These are phyloP conservation scores for Kwoniella dejecticola DNA, from an alignment of 768 basidiomycete genomes.

Conservation along the genomic window DNA sequence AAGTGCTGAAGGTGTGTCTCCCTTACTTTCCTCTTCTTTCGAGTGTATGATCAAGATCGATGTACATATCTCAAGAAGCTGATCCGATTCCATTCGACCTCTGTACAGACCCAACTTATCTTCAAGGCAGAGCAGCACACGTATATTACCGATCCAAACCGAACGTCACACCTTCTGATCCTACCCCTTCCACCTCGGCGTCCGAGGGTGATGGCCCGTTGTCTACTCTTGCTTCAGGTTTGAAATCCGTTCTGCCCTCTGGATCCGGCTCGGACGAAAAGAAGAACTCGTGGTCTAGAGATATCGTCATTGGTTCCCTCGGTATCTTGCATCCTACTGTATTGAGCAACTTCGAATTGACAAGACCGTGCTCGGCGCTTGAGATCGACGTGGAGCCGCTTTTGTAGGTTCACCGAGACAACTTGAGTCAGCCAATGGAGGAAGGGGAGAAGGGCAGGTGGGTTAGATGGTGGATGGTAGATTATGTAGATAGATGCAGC, in stretches of 20 bases:
- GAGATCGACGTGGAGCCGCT: conserved; percentile 97
- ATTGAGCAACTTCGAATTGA: conserved; percentile 88
- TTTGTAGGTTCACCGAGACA: conserved; percentile 62
- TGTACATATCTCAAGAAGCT: neutral
- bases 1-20: conserved; percentile 71
- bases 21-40: neutral
- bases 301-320: conserved; percentile 79
- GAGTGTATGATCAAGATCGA: too few relatives aligned
- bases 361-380: conserved; percentile 88
- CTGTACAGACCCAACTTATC: conserved; percentile 79
- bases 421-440: too few relatives aligned
- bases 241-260: conserved; percentile 59
- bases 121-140: conserved; percentile 90
- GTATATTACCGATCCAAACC: conserved; percentile 74
- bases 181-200: conserved; percentile 34
- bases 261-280: conserved; percentile 31
- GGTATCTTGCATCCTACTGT: conserved; percentile 93
- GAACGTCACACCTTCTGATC: conserved; percentile 26
- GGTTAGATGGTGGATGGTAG: neutral
- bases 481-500: conserved; percentile 1
- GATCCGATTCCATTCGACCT: neutral
- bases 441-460: neutral
- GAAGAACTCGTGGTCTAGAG: conserved; percentile 56
- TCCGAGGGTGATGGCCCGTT: conserved; percentile 41
- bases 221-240: conserved; percentile 57